Base-by-base conservation (phyloP, 495 filamentous ascomycete species). In the Friedmanniomyces simplex region DNA sequence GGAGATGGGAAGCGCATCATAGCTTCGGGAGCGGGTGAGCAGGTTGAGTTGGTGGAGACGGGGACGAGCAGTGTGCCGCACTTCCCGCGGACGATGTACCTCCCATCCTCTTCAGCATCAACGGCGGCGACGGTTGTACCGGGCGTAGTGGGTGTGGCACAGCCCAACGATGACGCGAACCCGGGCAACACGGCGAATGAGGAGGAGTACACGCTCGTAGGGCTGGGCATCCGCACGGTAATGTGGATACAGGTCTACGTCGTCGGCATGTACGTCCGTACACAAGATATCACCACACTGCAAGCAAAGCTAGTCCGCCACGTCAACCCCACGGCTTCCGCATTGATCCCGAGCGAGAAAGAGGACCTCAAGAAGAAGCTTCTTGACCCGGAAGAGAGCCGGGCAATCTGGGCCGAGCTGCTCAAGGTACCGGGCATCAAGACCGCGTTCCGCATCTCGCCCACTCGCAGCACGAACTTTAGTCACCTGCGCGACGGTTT, bases 211-310 rank as follows among this genome's bases (percentile, higher is more conserved):
- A 87, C 88, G 26, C 79, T 96, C 0, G 76, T 96, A 6, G 93
- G 93, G 0, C 74, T 95, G 39, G 93, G 93, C 10, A 80, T 91
- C 50, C 81, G 93, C 52, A 91, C 85, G 8, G 93, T 98, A 20
- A 68, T 98, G 42, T 72, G 80, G n/a, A 87, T 98, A 25, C 83
- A 95, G 68, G 93, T 98, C 54, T 98, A 98, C 74, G 86, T 96
- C 16, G 86, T 95, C 0, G 93, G 93, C 7, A 73, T 93, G 60
- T 98, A 98, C 71, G 76, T 96, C 25, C 86, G 87, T 21, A 90
- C 83, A 3, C 69, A 80, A 36, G 88, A 95, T 64, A 82, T 97
- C 55, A 68, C 71, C 7, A 65, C 69, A 22, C 69, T 87, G 20
- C 82, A 85, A 66, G 69, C 68, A 52, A 71, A 73, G 25, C 72